Base-by-base conservation (phyloP, 352 stramenopile species). In the Globisporangium ultimum region DNA sequence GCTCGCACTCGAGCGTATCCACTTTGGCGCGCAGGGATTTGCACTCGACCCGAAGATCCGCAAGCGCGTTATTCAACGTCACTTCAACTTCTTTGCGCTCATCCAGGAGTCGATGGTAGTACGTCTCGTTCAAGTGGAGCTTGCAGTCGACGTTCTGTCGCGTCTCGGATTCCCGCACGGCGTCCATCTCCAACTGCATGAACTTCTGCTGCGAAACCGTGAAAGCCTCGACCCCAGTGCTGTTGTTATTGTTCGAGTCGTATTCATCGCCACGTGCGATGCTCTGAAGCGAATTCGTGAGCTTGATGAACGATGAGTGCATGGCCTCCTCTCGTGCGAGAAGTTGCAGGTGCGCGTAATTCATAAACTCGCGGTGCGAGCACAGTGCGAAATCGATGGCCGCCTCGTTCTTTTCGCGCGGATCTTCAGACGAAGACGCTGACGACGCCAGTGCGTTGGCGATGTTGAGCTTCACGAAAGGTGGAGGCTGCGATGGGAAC, bases 351-450 rank as follows among this genome's bases (percentile, higher is more conserved):
- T 79, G 55, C 6, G 78, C 66, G 13, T 70, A 72, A 12, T 63
- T 66, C 66, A 81, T 84, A 53, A 85, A 82, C 49, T 86, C 80
- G 21, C 78, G 80, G 22, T 90, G 79, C 3, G 74, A 71, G 14
- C 76, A 71, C 22, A 88, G 58, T 7, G 76, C 76, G 6, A 79
- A 74, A 47, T 89, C 80, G 46, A 88, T 83, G 18, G 77, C 72
- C 4, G 64, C 67, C 10, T 88, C 72, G 9, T 68, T 75, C 45
- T 79, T 68, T 2, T 49, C 63, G 3, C 28, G 28, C 3, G 4
- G 7, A 36, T 36, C 28, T 10, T 36, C 28, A 5, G 3, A 8
- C 4, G 28, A 36, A 36, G 28, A 36, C 28, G 28, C 28, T 36
- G 28, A 36, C 17, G 64, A 61, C n/a, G 69, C 62, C 45, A 61